Base-by-base conservation (phyloP, 345 rosid genomes). In the Lagerstroemia speciosa region DNA sequence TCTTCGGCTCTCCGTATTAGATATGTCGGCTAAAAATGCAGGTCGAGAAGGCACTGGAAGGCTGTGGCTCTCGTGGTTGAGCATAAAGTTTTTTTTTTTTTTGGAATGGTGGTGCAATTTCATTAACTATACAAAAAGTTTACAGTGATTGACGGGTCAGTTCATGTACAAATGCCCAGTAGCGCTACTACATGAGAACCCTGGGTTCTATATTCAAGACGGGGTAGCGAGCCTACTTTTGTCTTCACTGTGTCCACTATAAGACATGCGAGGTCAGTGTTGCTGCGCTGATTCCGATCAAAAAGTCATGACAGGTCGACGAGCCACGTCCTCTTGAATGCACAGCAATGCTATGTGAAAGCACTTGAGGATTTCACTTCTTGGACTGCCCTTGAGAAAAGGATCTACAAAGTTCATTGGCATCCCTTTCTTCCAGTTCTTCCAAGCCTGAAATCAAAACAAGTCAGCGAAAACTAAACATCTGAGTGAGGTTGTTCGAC, bases 301-400 rank as follows among this genome's bases (percentile, higher is more conserved):
- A n/a, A n/a, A n/a, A n/a, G 50, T 67, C 80, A 81, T 83, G 37
- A 71, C 70, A 8, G 85, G 85, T 16, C 85, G 76, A 8, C 72
- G 53, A 0, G 43, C 45, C 8, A 43, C 62, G 29, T 75, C 67
- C 52, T 75, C 80, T 65, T 79, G 84, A 29, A 75, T 77, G 41
- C 84, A 81, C 22, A 83, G 50, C 2, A 78, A 66, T 8, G 74
- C 75, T 0, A 72, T 48, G 38, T 80, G 78, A 31, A 80, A 67
- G 69, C 81, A 77, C 30, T 66, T 72, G 46, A 53, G 57, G 5
- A 70, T 63, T 37, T 76, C 71, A 32, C 5, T 33, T 40, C 27
- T 50, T 4, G 70, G 61, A 48, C 45, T 26, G 7, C 10, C 50
- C 12, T 7, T 26, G 24, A 75, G 33, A 27, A 6, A 36, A 0